phyloP scores from a whole-genome alignment of 2,329 filamentous ascomycete genomes.

The Clarireedia sp. region DNA sequence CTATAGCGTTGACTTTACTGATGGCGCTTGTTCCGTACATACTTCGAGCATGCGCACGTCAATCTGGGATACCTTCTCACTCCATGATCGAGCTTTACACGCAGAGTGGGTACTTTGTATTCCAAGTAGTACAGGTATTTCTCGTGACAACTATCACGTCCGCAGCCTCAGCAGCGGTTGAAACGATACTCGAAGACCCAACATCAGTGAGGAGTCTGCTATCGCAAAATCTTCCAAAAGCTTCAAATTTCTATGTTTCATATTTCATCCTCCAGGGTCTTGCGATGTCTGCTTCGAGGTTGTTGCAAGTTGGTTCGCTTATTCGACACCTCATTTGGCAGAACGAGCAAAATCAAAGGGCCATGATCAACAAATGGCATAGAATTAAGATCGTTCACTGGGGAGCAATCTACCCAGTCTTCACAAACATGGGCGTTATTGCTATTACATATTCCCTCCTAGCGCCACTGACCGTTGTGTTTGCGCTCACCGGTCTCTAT shows the following conservation, averaged over 20 bases:
- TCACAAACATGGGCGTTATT: slow-evolving; percentile 35
- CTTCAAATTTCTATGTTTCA: slow-evolving; percentile 61
- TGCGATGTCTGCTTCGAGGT: slow-evolving; percentile 49
- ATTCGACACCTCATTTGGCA: slow-evolving; percentile 48
- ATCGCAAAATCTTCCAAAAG: slow-evolving; percentile 49
- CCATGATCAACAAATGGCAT: slow-evolving; percentile 51
- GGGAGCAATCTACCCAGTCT: slow-evolving; percentile 50
- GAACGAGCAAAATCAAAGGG: slow-evolving; percentile 53
- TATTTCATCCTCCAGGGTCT: slow-evolving; percentile 62
- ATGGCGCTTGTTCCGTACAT: slow-evolving; percentile 54
- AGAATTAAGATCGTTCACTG: slow-evolving; percentile 45
- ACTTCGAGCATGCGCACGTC: slow-evolving; percentile 51
- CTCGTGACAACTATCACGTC: slow-evolving; percentile 58
- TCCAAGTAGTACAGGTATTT: slow-evolving; percentile 60
- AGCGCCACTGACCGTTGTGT: slow-evolving; percentile 56
- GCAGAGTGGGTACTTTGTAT: slow-evolving; percentile 57
- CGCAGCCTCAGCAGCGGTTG: slow-evolving; percentile 48
- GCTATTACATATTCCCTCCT: slow-evolving; percentile 59
- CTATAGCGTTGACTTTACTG: slow-evolving; percentile 50
- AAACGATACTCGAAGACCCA: slow-evolving; percentile 43
- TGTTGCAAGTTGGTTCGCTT: slow-evolving; percentile 52
- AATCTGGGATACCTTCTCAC: slow-evolving; percentile 49
- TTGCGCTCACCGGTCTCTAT: slow-evolving; percentile 53
- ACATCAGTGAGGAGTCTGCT: slow-evolving; percentile 40
- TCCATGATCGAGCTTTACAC: slow-evolving; percentile 53